phyloP scores from a whole-genome alignment of 2,329 filamentous ascomycete species.

The Apiospora koreana region DNA sequence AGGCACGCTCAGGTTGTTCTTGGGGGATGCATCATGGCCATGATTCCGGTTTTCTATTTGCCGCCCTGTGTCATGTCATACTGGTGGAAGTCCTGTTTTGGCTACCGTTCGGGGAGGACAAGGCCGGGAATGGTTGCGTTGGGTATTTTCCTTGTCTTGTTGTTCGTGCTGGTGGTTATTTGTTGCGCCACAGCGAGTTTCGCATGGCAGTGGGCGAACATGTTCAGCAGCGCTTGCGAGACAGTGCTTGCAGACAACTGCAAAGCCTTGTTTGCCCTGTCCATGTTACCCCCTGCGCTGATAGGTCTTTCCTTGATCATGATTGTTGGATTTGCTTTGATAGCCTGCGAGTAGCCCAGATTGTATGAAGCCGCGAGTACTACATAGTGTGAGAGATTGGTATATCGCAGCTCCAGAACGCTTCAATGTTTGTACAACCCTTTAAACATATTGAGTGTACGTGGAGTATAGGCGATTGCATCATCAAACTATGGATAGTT shows the following conservation, averaged over 20 bases:
- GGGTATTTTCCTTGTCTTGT: neutral
- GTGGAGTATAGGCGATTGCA: neutral
- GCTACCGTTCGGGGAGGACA: neutral
- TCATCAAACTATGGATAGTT: neutral
- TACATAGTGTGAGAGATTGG: neutral
- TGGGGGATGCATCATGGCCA: neutral
- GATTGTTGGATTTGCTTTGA: too few relatives aligned
- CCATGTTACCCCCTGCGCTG: too few relatives aligned
- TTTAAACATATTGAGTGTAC: neutral
- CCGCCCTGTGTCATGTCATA: neutral
- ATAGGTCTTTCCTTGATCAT: too few relatives aligned
- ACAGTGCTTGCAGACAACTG: too few relatives aligned
- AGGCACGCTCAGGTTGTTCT: neutral
- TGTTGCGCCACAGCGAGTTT: too few relatives aligned
- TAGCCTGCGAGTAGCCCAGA: neutral
- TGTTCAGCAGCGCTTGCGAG: neutral
- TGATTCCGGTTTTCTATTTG: neutral
- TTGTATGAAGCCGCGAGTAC: neutral
- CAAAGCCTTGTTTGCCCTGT: too few relatives aligned
- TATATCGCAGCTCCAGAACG: neutral
- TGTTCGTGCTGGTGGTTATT: neutral
- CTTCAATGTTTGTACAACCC: neutral
- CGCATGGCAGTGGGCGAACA: neutral
- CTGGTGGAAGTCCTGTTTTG: too few relatives aligned
- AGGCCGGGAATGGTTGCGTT: neutral